Percentiles rank a stretch among this genome's conserved stretches.
Conservation (phyloP, 2,329 filamentous ascomycete genomes). For the Xylariaceae sp. region DNA sequence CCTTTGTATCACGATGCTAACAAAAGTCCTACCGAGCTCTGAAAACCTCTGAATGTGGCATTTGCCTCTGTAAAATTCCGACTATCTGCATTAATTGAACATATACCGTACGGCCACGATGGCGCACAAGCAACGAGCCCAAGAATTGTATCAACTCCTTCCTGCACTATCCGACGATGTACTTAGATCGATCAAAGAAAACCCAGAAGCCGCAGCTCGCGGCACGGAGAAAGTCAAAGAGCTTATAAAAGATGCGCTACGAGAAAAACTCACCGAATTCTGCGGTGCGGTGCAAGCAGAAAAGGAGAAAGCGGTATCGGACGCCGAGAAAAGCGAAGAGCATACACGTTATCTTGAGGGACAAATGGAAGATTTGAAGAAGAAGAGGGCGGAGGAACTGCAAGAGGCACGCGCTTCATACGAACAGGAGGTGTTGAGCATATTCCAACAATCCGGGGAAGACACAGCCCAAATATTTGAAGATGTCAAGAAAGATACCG, state of each 20-base stretch:
- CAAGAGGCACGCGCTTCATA: neutral
- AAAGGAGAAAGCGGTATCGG: neutral
- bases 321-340: conserved; percentile 1
- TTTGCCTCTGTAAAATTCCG: neutral
- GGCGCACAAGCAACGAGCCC: neutral
- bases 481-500: neutral
- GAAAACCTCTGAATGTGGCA: neutral
- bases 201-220: too few species aligned
- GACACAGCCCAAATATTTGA: neutral
- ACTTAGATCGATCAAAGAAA: neutral
- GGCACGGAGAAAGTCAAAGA: neutral
- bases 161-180: neutral
- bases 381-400: neutral
- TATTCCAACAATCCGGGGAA: neutral
- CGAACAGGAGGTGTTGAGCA: neutral
- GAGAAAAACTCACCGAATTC: neutral
- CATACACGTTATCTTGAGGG: neutral
- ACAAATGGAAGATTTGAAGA: neutral
- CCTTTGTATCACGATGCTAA: conserved; percentile 17
- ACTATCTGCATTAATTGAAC: neutral
- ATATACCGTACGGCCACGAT: neutral
- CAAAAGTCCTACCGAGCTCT: conserved; percentile 14
- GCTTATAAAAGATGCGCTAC: neutral
- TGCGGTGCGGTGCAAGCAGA: neutral
- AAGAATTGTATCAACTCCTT: neutral